Base-by-base conservation (phyloP, 805 yeast species). In the Lachancea fermentati region DNA sequence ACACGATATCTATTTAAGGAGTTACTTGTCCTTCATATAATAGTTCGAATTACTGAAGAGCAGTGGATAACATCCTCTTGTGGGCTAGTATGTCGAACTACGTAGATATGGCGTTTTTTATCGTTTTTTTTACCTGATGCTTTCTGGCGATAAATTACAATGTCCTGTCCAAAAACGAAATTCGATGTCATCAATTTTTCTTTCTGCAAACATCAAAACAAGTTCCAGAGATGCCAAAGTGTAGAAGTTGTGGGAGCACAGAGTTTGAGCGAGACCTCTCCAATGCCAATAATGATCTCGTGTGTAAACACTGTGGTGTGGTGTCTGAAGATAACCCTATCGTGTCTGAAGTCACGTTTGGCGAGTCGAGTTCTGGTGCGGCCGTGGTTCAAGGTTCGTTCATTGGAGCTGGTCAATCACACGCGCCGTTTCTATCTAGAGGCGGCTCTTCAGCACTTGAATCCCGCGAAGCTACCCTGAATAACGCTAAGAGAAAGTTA, bases 341-440 rank as follows among this genome's bases (percentile, higher is more conserved):
- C 49, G 97, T 94, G 8, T 80, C 95, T 5, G 99, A 93, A 58
- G 93, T 94, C 39, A 85, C 93, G 9, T 93, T 89, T 66, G 93
- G 94, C 32, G 99, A 94, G 56, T 74, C 89, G 2, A 73, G 95
- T 14, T 73, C 82, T 18, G 99, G 99, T 51, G 97, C 96, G 11
- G 96, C 98, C 26, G 78, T 85, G 37, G 96, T 93, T 1, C 95
- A 91, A 50, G 99, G 99, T 56, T 78, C 95, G 35, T 89, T 86
- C 71, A 82, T 93, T 26, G 86, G 87, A 32, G 83, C 87, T 0
- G 96, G 86, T 54, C 96, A 89, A 64, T 65, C 79, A 1, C 75
- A 85, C 59, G 93, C 86, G 0, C 67, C 75, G 7, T 76, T 77
- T 48, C 69, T 72, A 33, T 52, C 62, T 5, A 57, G 57, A 39